Conservation (phyloP, 768 basidiomycete species). For the Leccinum subgranulosum region DNA sequence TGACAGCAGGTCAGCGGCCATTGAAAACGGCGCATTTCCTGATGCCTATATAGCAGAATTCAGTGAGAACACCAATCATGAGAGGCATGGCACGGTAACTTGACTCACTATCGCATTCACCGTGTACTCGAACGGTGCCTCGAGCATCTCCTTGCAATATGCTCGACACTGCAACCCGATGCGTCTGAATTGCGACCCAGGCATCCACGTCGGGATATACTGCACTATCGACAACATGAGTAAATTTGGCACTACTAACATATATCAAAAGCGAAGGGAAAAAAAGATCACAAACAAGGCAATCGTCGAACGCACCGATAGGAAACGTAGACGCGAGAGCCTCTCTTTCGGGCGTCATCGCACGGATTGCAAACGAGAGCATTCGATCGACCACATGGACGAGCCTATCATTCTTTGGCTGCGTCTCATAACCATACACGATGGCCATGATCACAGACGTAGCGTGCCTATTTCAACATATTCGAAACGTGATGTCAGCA, state of each 20-base stretch:
- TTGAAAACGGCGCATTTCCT: background rate
- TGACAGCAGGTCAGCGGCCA: background rate
- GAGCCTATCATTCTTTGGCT: background rate
- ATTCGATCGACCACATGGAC: background rate
- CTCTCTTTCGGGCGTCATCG: conserved; percentile 3
- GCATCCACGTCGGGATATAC: conserved; percentile 9
- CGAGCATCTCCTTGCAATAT: conserved; percentile 20
- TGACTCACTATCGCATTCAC: background rate
- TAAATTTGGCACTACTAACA: background rate
- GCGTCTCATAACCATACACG: conserved; percentile 10
- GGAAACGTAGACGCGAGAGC: conserved; percentile 1
- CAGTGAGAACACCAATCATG: background rate
- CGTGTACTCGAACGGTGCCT: background rate
- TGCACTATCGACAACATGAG: background rate
- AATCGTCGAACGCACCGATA: background rate
- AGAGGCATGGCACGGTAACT: background rate
- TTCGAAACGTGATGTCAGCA: background rate
- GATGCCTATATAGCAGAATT: background rate
- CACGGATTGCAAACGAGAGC: background rate
- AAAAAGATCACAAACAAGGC: background rate
- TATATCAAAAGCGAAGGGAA: background rate
- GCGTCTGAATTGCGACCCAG: conserved; percentile 1
- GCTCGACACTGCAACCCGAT: conserved; percentile 8
- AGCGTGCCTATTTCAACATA: conserved; percentile 1
- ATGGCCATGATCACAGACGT: conserved; percentile 24